Evolutionary conservation across 805 yeast species (phyloP).

Genomic region (Candida oleophila): DNA sequence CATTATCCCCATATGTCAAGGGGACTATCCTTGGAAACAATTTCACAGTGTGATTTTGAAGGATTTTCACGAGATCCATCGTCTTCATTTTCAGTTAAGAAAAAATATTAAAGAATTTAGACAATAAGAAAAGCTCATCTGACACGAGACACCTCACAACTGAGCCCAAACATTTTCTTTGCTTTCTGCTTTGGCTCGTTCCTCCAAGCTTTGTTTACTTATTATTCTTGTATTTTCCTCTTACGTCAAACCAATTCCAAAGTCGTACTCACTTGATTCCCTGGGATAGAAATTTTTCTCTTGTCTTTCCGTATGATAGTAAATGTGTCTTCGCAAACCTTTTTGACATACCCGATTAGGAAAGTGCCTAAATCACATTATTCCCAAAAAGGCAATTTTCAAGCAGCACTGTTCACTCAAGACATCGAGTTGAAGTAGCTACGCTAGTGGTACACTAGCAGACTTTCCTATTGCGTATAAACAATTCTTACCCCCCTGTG

Average conservation of each 20-base stretch:
- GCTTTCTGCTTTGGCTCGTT: background rate
- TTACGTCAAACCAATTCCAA: too few relatives aligned
- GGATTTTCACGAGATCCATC: too few relatives aligned
- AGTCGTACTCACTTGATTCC: background rate
- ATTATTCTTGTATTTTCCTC: background rate
- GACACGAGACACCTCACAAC: background rate
- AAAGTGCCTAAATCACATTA: slow-evolving; percentile 4
- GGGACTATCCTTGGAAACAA: too few relatives aligned
- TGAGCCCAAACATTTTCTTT: background rate
- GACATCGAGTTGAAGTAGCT: too few relatives aligned
- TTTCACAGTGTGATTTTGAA: too few relatives aligned
- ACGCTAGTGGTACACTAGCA: background rate
- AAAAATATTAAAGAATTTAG: background rate
- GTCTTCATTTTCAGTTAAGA: background rate
- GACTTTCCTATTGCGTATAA: background rate
- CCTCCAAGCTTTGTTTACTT: background rate
- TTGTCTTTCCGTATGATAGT: background rate
- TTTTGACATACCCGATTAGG: slow-evolving; percentile 10
- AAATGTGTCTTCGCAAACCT: background rate
- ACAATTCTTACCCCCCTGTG: background rate
- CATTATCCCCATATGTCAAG: too few relatives aligned
- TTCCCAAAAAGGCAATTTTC: slow-evolving; percentile 8
- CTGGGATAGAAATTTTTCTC: slow-evolving; percentile 1
- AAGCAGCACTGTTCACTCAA: too few relatives aligned
- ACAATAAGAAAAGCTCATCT: background rate